Evolutionary conservation across 768 basidiomycete species (phyloP).

Genomic region (Rubroboletus pulcherrimus): DNA sequence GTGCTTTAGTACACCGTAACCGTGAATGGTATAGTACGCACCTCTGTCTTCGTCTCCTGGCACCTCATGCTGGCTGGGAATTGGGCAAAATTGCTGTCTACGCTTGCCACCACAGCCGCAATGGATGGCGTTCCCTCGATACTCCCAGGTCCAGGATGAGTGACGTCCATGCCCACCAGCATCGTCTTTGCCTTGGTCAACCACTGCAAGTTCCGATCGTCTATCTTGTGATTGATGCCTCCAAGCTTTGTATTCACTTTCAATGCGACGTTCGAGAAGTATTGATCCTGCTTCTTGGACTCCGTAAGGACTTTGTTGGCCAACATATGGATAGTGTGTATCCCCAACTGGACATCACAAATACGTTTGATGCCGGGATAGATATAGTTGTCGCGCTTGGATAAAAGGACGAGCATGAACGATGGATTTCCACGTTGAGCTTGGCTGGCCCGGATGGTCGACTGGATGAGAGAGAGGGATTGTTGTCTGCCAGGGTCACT

Average conservation of each 20-base stretch:
- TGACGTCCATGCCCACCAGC: conserved; percentile 84
- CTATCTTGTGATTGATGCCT: conserved; percentile 76
- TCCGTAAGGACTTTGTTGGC: conserved; percentile 56
- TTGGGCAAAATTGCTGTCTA: conserved; percentile 66
- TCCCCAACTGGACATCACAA: conserved; percentile 67
- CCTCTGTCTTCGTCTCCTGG: conserved; percentile 43
- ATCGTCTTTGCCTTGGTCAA: conserved; percentile 66
- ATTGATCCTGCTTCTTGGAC: conserved; percentile 64
- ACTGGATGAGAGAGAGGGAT: conserved; percentile 41
- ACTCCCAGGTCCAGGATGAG: conserved; percentile 70
- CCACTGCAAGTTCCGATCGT: conserved; percentile 56
- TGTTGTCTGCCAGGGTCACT: conserved; percentile 35
- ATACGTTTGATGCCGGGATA: conserved; percentile 81
- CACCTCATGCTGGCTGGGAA: conserved; percentile 73
- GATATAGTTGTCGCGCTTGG: conserved; percentile 65
- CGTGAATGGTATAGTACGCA: background rate
- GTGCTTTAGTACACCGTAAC: background rate
- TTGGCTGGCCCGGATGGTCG: conserved; percentile 34
- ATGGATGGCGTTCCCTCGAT: conserved; percentile 74
- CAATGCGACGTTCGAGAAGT: conserved; percentile 76
- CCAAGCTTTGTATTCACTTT: conserved; percentile 84
- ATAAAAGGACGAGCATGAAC: conserved; percentile 70
- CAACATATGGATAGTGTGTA: conserved; percentile 75
- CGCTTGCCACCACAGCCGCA: conserved; percentile 77
- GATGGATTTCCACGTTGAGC: conserved; percentile 39